Base-by-base conservation (phyloP, 2,329 filamentous ascomycete species). In the Dothiorella sarmentorum region DNA sequence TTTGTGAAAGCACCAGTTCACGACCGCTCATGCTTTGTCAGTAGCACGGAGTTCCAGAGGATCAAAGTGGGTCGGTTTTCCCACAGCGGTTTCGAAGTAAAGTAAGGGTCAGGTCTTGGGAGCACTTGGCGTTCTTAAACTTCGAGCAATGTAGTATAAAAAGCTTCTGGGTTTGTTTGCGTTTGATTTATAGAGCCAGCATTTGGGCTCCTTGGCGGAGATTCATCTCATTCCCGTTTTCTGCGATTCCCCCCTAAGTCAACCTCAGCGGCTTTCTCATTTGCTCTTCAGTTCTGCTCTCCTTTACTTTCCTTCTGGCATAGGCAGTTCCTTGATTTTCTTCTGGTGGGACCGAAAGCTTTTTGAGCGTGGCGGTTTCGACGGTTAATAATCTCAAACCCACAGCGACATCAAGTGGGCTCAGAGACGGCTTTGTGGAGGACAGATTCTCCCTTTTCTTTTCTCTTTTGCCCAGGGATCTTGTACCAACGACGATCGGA, bases 11-110 rank as follows among this genome's bases (percentile, higher is more conserved):
- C 44, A 52, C 52, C 35, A 58, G 27, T 52, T 52, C 35, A 58
- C 29, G 56, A 51, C 45, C 44, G 20, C 43, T 52, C 44, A 58
- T 44, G 56, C 38, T 52, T 33, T 35, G 37, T 52, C 37, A 27
- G 44, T 51, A 58, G 35, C 45, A 58, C 56, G 56, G 56, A 58
- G 56, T 58, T 51, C 22, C 26, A 58, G 56, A 56, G 52, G 27
- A 56, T 43, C 24, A 22, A n/a, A 56, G 27, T 43, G 52, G 49
- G 49, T 35, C 33, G 49, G 35, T 53, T 40, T 55, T 33, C 33
- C 33, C 42, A 49, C 43, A 17, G 20, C 40, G 20, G 24, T 49
- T 45, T 58, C 24, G 17, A 40, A 26, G 55, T 35, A 45, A 37
- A 47, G 43, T 49, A 27, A 45, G 42, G 42, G 24, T 40, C 24